A percentile compares a stretch with the other conserved stretches of the same genome.
phyloP scores from a whole-genome alignment of 2,329 filamentous ascomycete species.

The Ophiostoma sp. region DNA sequence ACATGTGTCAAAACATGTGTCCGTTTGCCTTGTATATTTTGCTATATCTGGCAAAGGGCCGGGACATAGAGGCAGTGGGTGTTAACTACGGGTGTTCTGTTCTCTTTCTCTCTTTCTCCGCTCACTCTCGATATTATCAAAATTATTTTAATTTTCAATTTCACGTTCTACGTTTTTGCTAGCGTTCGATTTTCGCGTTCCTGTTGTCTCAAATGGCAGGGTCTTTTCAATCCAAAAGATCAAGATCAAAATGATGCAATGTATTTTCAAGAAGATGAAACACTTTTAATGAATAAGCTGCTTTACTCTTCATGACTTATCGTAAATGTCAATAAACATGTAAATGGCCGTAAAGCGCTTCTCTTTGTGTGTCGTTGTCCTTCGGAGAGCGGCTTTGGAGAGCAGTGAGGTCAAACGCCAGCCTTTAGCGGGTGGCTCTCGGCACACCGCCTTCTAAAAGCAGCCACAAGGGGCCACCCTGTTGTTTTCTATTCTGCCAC shows the following conservation, averaged over 20 bases:
- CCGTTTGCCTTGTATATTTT: not conserved
- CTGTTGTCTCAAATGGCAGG: not conserved
- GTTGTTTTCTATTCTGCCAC: conserved; percentile 19
- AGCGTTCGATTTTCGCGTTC: not conserved
- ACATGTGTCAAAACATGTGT: not conserved
- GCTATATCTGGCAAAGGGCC: not conserved
- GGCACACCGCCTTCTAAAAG: conserved; percentile 28
- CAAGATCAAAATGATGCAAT: not conserved
- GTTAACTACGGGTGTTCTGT: not conserved
- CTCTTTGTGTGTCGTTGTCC: too few relatives aligned
- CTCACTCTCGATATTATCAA: not conserved
- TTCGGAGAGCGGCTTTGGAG: not conserved
- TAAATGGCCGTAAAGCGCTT: not conserved
- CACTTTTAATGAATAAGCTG: too few relatives aligned
- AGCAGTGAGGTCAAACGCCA: not conserved
- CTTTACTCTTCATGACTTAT: too few relatives aligned
- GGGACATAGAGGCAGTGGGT: too few relatives aligned
- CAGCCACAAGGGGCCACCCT: conserved; percentile 13
- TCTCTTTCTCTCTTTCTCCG: not conserved
- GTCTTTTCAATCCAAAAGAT: not conserved
- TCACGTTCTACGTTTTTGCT: not conserved
- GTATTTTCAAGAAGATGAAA: too few relatives aligned
- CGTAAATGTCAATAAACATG: not conserved
- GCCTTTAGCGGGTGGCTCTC: not conserved
- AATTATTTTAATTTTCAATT: not conserved